Evolutionary conservation across 805 yeast species (phyloP).

Genomic region (Sporopachydermia lactativora): DNA sequence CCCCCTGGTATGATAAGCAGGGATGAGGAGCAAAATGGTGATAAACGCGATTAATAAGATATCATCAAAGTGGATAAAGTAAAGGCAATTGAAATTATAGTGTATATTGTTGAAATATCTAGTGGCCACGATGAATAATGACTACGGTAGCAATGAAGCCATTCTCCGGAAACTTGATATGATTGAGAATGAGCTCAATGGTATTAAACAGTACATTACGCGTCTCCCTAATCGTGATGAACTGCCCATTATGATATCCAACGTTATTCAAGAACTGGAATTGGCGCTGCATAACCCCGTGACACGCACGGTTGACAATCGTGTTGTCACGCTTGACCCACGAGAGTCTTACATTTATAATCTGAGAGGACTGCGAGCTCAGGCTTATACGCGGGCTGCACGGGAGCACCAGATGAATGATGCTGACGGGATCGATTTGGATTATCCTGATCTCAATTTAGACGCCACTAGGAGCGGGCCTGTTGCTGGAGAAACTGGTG

Average conservation of each 20-base stretch:
- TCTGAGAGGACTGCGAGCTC: background rate
- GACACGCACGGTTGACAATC: background rate
- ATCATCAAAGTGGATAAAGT: too few relatives aligned
- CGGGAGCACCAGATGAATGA: background rate
- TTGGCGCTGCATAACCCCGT: background rate
- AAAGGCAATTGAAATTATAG: too few relatives aligned
- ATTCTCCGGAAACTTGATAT: background rate
- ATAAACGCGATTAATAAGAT: too few relatives aligned
- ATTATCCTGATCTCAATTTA: background rate
- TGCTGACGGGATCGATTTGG: slow-evolving; percentile 1
- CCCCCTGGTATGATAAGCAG: too few relatives aligned
- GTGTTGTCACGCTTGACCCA: background rate
- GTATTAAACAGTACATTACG: slow-evolving; percentile 1
- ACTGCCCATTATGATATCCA: background rate
- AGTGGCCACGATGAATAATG: background rate
- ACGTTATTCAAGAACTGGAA: background rate
- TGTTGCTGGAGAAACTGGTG: background rate
- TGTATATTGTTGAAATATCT: too few relatives aligned
- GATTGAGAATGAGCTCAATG: slow-evolving; percentile 1
- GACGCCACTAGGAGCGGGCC: background rate
- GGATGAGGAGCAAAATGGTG: too few relatives aligned
- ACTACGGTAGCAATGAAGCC: background rate
- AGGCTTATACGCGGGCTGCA: background rate
- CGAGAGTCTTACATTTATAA: background rate
- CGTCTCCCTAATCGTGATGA: background rate